Base-by-base conservation (phyloP, 2,329 filamentous ascomycete genomes). In the Neofusicoccum parvum region DNA sequence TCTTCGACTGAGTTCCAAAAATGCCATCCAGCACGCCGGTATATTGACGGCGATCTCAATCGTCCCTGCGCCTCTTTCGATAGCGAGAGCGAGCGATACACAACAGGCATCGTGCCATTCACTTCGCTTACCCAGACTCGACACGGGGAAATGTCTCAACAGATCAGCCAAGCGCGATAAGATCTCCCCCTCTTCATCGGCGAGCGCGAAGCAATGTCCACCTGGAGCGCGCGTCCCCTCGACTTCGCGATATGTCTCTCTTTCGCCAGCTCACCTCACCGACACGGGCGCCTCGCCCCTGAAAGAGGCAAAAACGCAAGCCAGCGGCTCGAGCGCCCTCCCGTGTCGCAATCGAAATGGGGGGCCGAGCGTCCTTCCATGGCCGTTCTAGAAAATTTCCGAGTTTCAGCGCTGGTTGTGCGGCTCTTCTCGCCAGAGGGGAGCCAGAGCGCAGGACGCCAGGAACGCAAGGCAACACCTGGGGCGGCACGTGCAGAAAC, bases 1-100 rank as follows among this genome's bases (percentile, higher is more conserved):
- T 36, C 54, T 15, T 56, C 17, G 39, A 34, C 39, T n/a, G 12
- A 14, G 20, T 60, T 46, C 39, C 41, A 48, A 36, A 49, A 49
- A 27, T 32, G 46, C 51, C 51, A 41, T n/a, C n/a, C 2, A 23
- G 20, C 20, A 23, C 51, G 9, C 9, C 27, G 54, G 54, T 43
- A 59, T 59, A 59, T 59, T 59, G 54, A 46, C 54, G 56, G 27
- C 56, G 56, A 60, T 60, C 56, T 39, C n/a, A 60, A 60, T 60
- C 14, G 39, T 36, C 23, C 39, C 53, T 45, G 32, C 50, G 36
- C 51, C 51, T 34, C 39, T 32, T 43, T 58, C 43, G 41, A 48
- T 46, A 48, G 56, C 56, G 41, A 46, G 34, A 20, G 54, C 54
- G 39, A 59, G 20, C 53, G 37, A 56, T 49, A 32, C 37, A 41